Evolutionary conservation across 805 yeast genomes (phyloP).

Genomic region (Priceomyces melissophilus): DNA sequence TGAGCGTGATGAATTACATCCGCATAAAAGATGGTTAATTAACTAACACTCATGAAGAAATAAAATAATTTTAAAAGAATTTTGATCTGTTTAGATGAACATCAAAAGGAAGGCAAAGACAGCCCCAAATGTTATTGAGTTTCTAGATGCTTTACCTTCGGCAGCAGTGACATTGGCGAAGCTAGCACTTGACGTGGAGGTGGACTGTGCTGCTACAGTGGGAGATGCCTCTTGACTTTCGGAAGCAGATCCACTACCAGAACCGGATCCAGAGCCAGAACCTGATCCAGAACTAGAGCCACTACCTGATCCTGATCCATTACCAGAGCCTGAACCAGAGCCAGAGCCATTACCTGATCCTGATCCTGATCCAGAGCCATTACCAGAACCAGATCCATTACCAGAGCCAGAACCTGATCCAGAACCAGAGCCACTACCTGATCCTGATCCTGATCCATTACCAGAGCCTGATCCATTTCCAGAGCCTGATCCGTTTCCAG

Average conservation of each 20-base stretch:
- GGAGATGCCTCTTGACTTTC: too few relatives aligned
- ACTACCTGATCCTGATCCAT: background rate
- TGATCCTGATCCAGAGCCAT: slow-evolving; percentile 6
- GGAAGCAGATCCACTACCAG: background rate
- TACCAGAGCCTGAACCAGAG: background rate
- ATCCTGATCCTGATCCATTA: slow-evolving; percentile 52
- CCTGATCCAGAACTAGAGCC: background rate
- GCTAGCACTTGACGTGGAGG: too few relatives aligned
- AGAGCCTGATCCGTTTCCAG: slow-evolving; percentile 21
- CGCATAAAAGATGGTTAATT: too few relatives aligned
- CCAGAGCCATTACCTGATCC: slow-evolving; percentile 3
- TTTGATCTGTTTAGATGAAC: too few relatives aligned
- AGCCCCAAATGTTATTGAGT: too few relatives aligned
- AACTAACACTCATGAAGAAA: too few relatives aligned
- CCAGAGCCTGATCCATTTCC: slow-evolving; percentile 7
- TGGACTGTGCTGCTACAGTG: too few relatives aligned
- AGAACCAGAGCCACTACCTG: slow-evolving; percentile 2
- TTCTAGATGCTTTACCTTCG: too few relatives aligned
- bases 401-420: slow-evolving; percentile 7
- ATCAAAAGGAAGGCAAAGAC: too few relatives aligned
- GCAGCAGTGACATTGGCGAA: too few relatives aligned
- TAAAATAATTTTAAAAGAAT: too few relatives aligned
- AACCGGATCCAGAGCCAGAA: slow-evolving; percentile 13
- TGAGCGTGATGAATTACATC: too few relatives aligned
- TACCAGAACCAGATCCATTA: slow-evolving; percentile 14